Base-by-base conservation (phyloP, 2,329 filamentous ascomycete genomes). In the Eurotiales sp. region DNA sequence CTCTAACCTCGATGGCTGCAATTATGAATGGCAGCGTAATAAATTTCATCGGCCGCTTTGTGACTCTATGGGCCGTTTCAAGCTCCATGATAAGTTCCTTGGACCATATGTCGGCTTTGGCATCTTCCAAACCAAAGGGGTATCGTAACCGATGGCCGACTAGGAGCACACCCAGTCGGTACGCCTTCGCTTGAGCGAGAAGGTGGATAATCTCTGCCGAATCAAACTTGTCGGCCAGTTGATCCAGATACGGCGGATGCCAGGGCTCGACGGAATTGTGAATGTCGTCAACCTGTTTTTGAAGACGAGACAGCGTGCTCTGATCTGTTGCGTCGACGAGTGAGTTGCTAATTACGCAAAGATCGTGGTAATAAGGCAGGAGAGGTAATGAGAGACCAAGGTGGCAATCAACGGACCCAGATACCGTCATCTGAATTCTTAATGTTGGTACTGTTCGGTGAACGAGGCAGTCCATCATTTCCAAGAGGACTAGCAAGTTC, bases 401-500 rank as follows among this genome's bases (percentile, higher is more conserved):
- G 27, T 45, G 42, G 32, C 49, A 23, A 21, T 51, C 49, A 34
- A 46, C 30, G 23, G 27, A 7, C 10, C 30, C 19, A 34, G 41
- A 22, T 5, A 27, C 32, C n/a, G 49, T 34, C 14, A 22, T 29
- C 22, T 29, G 25, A 27, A 51, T 45, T 36, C 40, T 51, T 12
- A 51, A 23, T 17, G 49, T 51, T 7, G 49, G 49, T 15, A 19
- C 30, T 34, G n/a, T 23, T 34, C 42, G 49, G 25, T 44, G 19
- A 4, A 45, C 42, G 2, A 51, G n/a, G 25, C 49, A 51, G 27
- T 46, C 36, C 49, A 46, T 51, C 17, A 42, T 51, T 42, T 51
- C 49, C 4, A 36, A 15, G 11, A 51, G 34, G 8, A 51, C 34
- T 12, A 51, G 27, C 30, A 44, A 51, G 8, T 46, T 45, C n/a